Conservation (phyloP, 2,329 filamentous ascomycete genomes). For the Fusarium siculi region DNA sequence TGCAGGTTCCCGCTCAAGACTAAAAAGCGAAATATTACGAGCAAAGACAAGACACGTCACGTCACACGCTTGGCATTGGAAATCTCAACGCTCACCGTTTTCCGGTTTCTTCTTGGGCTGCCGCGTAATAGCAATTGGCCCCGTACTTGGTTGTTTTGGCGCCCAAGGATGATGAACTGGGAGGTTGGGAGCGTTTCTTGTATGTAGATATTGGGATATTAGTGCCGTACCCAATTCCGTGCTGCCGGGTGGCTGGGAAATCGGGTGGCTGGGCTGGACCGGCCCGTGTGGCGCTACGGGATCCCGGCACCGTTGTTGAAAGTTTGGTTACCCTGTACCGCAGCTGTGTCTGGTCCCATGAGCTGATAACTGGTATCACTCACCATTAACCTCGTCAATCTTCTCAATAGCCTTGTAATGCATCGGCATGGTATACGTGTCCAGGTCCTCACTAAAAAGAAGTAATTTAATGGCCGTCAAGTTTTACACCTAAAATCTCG, state of each 20-base stretch:
- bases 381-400: neutral
- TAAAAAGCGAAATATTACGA: constrained; percentile 10
- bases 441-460: neutral
- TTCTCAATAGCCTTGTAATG: neutral
- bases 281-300: neutral
- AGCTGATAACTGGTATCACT: neutral
- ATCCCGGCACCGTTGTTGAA: neutral
- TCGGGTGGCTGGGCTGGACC: constrained; percentile 18
- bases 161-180: constrained; percentile 8
- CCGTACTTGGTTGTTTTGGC: constrained; percentile 4
- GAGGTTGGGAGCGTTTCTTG: constrained; percentile 25
- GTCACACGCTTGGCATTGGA: constrained; percentile 8
- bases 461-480: neutral
- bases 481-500: neutral
- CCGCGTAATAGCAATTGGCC: constrained; percentile 19
- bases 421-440: neutral
- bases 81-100: constrained; percentile 15
- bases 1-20: constrained; percentile 16
- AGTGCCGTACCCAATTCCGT: neutral
- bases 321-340: neutral
- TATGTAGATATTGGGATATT: neutral
- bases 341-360: no score
- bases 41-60: constrained; percentile 15
- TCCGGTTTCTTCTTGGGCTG: constrained; percentile 14
- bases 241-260: constrained; percentile 22